phyloP scores from a whole-genome alignment of 2,329 filamentous ascomycete genomes.

The Alternaria tenuissima region DNA sequence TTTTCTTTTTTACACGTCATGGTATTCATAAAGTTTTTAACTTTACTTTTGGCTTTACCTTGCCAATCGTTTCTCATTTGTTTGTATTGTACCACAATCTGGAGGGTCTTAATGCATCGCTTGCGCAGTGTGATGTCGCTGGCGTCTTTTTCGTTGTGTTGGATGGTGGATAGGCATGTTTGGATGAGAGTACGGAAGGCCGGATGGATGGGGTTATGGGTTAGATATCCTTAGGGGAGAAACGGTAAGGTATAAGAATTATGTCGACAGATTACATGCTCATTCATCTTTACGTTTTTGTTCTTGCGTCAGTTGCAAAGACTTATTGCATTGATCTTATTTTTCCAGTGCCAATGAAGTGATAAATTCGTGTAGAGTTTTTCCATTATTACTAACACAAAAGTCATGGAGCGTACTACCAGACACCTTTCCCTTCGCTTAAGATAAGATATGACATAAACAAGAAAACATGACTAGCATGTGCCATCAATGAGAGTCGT shows the following conservation, averaged over 20 bases:
- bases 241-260: background rate
- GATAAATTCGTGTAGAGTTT: background rate
- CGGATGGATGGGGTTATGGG: background rate
- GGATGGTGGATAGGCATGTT: background rate
- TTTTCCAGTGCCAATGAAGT: background rate
- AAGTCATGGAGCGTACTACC: background rate
- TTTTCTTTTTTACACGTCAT: constrained; percentile 1
- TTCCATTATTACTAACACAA: background rate
- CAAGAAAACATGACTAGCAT: constrained; percentile 5
- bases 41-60: background rate
- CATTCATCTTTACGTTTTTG: background rate
- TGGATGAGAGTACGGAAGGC: background rate
- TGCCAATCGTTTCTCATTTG: background rate
- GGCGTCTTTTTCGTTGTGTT: background rate
- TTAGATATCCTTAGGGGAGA: constrained; percentile 1
- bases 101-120: constrained; percentile 1
- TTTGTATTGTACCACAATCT: background rate
- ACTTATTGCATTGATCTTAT: background rate
- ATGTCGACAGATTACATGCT: background rate
- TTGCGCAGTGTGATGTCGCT: constrained; percentile 2
- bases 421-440: background rate
- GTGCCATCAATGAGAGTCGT: constrained; percentile 1
- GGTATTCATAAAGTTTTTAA: background rate
- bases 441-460: background rate
- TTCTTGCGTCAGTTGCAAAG: background rate